These are phyloP conservation scores for Omphalotus guepiniiformis DNA, from an alignment of 768 basidiomycete species.

Conservation along the genomic window DNA sequence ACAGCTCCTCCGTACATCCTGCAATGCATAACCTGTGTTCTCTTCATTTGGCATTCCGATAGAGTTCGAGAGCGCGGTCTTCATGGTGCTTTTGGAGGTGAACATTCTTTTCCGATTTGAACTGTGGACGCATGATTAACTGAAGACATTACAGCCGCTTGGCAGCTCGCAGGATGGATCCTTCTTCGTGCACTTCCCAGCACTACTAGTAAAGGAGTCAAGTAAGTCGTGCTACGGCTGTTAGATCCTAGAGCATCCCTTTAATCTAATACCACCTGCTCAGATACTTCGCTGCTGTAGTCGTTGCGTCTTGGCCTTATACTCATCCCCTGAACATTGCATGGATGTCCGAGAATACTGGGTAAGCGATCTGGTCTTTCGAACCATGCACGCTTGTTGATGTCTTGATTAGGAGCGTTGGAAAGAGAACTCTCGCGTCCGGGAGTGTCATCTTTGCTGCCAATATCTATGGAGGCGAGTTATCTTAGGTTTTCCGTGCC, in stretches of 20 bases:
- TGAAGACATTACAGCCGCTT: slow-evolving; percentile 23
- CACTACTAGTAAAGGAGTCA: slow-evolving; percentile 22
- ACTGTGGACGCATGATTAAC: not conserved
- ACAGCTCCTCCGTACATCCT: slow-evolving; percentile 11
- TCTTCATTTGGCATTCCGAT: slow-evolving; percentile 13
- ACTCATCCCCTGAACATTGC: slow-evolving; percentile 36
- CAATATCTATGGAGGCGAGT: slow-evolving; percentile 16
- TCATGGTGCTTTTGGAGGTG: slow-evolving; percentile 31
- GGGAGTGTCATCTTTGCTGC: slow-evolving; percentile 33
- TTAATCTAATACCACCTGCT: not conserved
- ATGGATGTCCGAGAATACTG: slow-evolving; percentile 38
- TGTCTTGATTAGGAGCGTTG: slow-evolving; percentile 22
- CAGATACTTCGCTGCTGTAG: slow-evolving; percentile 28
- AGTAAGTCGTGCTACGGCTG: slow-evolving; percentile 19
- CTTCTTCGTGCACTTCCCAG: slow-evolving; percentile 28
- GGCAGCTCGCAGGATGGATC: slow-evolving; percentile 35
- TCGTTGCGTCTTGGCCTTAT: slow-evolving; percentile 34
- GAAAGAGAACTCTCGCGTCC: slow-evolving; percentile 31
- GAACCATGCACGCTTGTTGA: not conserved
- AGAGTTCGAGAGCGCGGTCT: slow-evolving; percentile 9
- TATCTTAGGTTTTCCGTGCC: no score
- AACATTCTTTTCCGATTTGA: not conserved
- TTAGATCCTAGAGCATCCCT: no score
- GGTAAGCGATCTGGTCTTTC: slow-evolving; percentile 12
- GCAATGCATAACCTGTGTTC: slow-evolving; percentile 8